Percentiles rank a stretch among this genome's conserved stretches.
phyloP scores from a whole-genome alignment of 202 grass and related monocot species.

The Schoenoplectus triqueter region DNA sequence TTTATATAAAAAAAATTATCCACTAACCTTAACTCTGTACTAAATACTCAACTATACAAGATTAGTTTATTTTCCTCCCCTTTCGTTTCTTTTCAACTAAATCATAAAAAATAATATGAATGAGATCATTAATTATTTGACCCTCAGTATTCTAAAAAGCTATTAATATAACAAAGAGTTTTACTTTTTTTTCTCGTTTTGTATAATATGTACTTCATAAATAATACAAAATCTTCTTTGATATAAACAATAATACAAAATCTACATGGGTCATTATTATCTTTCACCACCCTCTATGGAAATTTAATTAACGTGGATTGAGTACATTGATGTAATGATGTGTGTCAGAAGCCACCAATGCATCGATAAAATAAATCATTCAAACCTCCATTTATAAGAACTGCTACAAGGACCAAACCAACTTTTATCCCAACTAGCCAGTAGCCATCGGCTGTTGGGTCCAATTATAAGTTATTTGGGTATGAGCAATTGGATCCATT shows the following conservation, averaged over 20 bases:
- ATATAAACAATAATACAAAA: too few relatives aligned
- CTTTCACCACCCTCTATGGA: neutral
- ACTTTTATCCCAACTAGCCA: neutral
- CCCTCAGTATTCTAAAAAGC: too few relatives aligned
- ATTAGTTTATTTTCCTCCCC: too few relatives aligned
- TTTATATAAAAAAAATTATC: too few relatives aligned
- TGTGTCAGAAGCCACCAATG: neutral
- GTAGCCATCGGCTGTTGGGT: neutral
- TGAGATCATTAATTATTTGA: too few relatives aligned
- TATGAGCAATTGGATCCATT: slow-evolving; percentile 18
- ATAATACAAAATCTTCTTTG: neutral
- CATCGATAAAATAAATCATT: neutral
- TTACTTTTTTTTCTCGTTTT: neutral
- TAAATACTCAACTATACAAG: too few relatives aligned
- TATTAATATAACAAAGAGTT: too few relatives aligned
- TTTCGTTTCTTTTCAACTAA: too few relatives aligned
- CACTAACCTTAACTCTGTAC: too few relatives aligned
- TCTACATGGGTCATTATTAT: neutral
- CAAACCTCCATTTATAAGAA: slow-evolving; percentile 9
- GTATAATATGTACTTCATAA: neutral
- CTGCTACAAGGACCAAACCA: slow-evolving; percentile 18
- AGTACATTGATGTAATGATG: neutral
- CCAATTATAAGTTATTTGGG: neutral
- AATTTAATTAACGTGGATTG: neutral
- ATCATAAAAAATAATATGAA: too few relatives aligned